Evolutionary conservation across 1,284 basidiomycete species (phyloP).

Genomic region (Leccinum variabile): DNA sequence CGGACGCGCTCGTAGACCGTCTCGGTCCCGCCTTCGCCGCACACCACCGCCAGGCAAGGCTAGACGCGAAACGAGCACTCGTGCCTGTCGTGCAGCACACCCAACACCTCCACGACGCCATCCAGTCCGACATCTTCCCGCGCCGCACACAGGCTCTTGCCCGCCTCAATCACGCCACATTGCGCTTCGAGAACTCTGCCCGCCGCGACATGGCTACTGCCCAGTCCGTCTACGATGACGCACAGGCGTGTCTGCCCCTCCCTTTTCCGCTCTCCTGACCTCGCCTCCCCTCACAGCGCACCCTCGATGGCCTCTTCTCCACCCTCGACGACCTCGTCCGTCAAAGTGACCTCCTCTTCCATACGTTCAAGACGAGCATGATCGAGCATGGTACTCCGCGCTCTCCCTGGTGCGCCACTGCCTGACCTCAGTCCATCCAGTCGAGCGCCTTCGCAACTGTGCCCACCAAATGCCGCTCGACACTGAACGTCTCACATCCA

Average conservation of each 20-base stretch:
- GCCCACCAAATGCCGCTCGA: conserved; percentile 23
- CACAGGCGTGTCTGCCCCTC: conserved; percentile 28
- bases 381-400: conserved; percentile 23
- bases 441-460: conserved; percentile 23
- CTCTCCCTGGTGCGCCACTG: neutral
- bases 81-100: conserved; percentile 32
- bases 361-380: conserved; percentile 24
- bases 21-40: conserved; percentile 28
- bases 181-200: conserved; percentile 19
- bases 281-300: conserved; percentile 14
- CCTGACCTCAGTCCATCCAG: conserved; percentile 20
- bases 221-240: conserved; percentile 14
- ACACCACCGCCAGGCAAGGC: conserved; percentile 19
- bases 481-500: conserved; percentile 26
- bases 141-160: conserved; percentile 18
- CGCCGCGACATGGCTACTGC: conserved; percentile 20
- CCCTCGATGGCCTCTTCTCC: conserved; percentile 22
- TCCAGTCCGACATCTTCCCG: conserved; percentile 25
- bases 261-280: conserved; percentile 10
- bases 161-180: conserved; percentile 20
- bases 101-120: conserved; percentile 29
- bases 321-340: conserved; percentile 21
- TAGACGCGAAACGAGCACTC: conserved; percentile 22
- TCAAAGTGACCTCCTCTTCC: conserved; percentile 28
- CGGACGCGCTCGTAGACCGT: conserved; percentile 27